Conservation (phyloP, 306 rosid genomes). For the Inga oerstediana region DNA sequence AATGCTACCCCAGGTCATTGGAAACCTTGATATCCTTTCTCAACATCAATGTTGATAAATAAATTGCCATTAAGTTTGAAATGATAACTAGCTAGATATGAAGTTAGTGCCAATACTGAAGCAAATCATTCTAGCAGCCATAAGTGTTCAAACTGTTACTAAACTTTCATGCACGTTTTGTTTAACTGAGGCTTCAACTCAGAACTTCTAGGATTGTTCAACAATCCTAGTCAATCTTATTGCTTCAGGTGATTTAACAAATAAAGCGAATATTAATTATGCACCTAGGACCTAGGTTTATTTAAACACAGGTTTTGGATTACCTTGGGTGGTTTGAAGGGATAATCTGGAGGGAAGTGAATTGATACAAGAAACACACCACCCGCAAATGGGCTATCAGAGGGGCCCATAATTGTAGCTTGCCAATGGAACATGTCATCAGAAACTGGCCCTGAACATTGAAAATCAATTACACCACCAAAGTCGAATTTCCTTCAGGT, state of each 20-base stretch:
- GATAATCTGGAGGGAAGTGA: conserved; percentile 67
- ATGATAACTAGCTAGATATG: not conserved
- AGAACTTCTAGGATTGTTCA: not conserved
- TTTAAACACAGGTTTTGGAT: not conserved
- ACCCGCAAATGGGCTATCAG: conserved; percentile 61
- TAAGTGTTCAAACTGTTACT: not conserved
- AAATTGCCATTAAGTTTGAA: not conserved
- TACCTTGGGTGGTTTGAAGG: conserved; percentile 69
- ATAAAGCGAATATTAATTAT: not conserved
- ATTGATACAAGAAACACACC: conserved; percentile 64
- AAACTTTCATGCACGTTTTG: not conserved
- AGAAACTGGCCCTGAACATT: conserved; percentile 48
- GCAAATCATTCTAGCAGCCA: not conserved
- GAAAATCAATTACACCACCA: not conserved
- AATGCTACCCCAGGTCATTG: not conserved
- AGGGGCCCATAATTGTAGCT: conserved; percentile 66
- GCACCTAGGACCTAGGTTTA: not conserved
- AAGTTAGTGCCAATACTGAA: not conserved
- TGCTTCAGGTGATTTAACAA: not conserved
- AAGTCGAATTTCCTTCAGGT: not conserved
- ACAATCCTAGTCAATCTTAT: not conserved
- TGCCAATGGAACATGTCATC: conserved; percentile 64
- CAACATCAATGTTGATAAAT: not conserved
- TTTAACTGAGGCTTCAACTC: not conserved
- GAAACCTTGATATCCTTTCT: not conserved